phyloP scores from a whole-genome alignment of 176 grass and related monocot species.

The Oropetium thomaeum region DNA sequence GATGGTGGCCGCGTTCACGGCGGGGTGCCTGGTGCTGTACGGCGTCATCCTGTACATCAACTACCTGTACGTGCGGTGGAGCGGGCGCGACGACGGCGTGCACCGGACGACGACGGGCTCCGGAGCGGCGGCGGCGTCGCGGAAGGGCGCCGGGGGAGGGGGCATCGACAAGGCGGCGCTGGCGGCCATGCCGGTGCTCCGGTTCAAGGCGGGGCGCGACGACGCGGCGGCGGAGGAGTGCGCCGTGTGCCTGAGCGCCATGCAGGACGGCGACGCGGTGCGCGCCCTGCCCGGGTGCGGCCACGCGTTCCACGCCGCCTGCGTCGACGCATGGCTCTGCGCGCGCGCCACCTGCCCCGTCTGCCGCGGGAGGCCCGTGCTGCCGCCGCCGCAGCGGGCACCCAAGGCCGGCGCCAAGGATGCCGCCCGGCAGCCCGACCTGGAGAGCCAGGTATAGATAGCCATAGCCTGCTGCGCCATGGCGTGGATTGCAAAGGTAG shows the following conservation, averaged over 20 bases:
- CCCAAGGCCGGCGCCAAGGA: conserved; percentile 8
- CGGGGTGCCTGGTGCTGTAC: conserved; percentile 55
- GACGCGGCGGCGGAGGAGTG: conserved; percentile 28
- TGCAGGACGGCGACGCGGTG: conserved; percentile 61
- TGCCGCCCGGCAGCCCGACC: conserved; percentile 13
- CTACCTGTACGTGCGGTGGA: conserved; percentile 58
- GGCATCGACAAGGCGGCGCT: conserved; percentile 45
- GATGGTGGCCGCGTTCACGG: conserved; percentile 58
- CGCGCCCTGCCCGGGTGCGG: conserved; percentile 49
- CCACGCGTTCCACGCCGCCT: conserved; percentile 52
- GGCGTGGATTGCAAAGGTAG: conserved; percentile 3
- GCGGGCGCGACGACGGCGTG: conserved; percentile 52
- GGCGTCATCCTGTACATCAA: conserved; percentile 53
- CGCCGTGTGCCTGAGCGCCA: conserved; percentile 51
- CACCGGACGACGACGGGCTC: conserved; percentile 13
- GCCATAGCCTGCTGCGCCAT: too few species aligned
- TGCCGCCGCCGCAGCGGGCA: conserved; percentile 13
- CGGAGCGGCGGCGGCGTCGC: background rate
- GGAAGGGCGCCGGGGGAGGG: conserved; percentile 17
- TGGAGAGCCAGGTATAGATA: conserved; percentile 50
- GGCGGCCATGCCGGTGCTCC: conserved; percentile 44
- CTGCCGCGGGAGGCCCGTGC: conserved; percentile 45
- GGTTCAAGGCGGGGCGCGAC: conserved; percentile 28
- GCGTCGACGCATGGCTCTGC: conserved; percentile 54
- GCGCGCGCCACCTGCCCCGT: conserved; percentile 45